Conservation (phyloP, 2,329 filamentous ascomycete genomes). For the Aspergillus oerlinghausenensis region DNA sequence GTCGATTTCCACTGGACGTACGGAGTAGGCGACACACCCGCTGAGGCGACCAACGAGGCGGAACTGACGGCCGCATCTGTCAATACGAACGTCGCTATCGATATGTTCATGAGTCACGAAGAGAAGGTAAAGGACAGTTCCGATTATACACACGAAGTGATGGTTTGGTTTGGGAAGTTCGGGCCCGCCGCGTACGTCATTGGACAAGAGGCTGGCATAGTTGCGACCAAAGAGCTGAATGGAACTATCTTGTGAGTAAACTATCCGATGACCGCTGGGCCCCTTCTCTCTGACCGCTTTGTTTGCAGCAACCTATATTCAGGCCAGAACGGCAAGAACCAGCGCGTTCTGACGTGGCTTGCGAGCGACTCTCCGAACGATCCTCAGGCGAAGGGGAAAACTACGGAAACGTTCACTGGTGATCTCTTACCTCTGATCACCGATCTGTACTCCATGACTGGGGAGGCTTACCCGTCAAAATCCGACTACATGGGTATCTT, state of each 20-base stretch:
- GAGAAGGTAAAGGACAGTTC: constrained; percentile 11
- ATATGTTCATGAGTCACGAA: constrained; percentile 54
- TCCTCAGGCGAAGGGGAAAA: neutral
- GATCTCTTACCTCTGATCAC: constrained; percentile 46
- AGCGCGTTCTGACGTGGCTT: constrained; percentile 44
- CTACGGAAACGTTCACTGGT: constrained; percentile 40
- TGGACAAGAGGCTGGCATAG: neutral
- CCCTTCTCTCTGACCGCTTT: neutral
- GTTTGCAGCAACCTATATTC: neutral
- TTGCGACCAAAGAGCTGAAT: neutral
- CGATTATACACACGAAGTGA: neutral
- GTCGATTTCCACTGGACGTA: constrained; percentile 51
- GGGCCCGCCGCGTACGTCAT: neutral
- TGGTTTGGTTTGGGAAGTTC: neutral
- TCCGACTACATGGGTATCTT: constrained; percentile 50
- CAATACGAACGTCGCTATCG: constrained; percentile 55
- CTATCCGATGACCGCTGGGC: neutral
- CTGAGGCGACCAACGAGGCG: constrained; percentile 31
- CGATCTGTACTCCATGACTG: constrained; percentile 33
- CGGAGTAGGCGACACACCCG: constrained; percentile 41
- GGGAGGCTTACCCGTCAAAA: constrained; percentile 34
- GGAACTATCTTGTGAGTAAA: neutral
- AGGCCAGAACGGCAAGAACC: neutral
- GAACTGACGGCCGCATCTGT: constrained; percentile 35
- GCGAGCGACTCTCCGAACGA: constrained; percentile 26